Conservation (phyloP, 2,329 filamentous ascomycete species). For the Epichloe uncinata region DNA sequence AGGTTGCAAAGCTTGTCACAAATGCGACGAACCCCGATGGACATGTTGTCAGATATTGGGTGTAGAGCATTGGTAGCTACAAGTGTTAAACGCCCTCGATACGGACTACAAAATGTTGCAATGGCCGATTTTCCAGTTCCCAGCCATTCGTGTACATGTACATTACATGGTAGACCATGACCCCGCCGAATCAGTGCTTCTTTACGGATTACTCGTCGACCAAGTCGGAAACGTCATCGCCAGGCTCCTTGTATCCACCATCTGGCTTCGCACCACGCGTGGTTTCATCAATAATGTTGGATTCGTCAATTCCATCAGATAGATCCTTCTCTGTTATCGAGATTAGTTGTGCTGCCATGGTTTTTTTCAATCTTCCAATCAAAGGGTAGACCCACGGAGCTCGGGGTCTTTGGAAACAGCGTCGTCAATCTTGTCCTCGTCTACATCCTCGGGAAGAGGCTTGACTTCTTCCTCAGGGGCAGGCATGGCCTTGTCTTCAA, state of each 20-base stretch:
- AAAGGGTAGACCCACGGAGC: not conserved
- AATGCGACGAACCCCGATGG: no score
- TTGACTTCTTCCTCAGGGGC: slow-evolving; percentile 1
- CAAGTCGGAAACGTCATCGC: slow-evolving; percentile 2
- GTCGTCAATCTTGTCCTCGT: slow-evolving; percentile 1
- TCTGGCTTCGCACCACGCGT: slow-evolving; percentile 2
- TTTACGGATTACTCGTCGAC: not conserved
- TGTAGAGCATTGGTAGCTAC: no score
- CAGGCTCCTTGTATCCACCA: slow-evolving; percentile 2
- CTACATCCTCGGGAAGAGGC: slow-evolving; percentile 3
- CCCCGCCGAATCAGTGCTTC: no score
- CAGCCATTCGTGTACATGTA: no score
- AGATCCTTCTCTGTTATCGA: not conserved
- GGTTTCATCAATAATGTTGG: slow-evolving; percentile 4
- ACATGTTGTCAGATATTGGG: no score
- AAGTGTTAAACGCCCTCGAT: no score
- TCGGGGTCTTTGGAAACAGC: slow-evolving; percentile 2
- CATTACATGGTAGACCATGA: no score
- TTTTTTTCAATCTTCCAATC: no score
- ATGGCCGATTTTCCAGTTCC: no score
- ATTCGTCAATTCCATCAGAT: slow-evolving; percentile 2
- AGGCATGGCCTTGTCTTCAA: not conserved
- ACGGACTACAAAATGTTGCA: no score
- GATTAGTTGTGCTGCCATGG: not conserved
- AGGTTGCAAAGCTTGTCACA: no score